Base-by-base conservation (phyloP, 352 stramenopile genomes). In the Globisporangium heterothallicum region DNA sequence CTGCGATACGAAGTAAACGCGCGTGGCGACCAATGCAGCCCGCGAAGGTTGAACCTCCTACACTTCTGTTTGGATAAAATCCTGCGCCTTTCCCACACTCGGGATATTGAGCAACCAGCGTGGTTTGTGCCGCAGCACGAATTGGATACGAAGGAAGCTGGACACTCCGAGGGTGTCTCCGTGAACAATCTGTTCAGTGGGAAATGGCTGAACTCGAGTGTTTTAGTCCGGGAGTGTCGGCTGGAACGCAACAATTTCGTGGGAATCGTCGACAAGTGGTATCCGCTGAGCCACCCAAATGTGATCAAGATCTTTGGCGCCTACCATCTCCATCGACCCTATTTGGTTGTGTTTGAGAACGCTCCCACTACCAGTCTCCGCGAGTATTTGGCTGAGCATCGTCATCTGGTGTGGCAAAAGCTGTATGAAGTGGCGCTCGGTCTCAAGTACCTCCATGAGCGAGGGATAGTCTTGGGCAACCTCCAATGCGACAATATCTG, bases 41-140 rank as follows among this genome's bases (percentile, higher is more conserved):
- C 21, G 2, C 18, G 43, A 19, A 49, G 26, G 8, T 29, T 49
- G 3, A 18, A 35, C 2, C 43, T 49, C 16, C 18, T 49, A 27
- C 25, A 49, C 16, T 41, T 49, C 25, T 38, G 43, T 2, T n/a
- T 49, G 7, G 35, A 49, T 18, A 49, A 49, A 27, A 26, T 49
- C 1, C 16, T 8, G 43, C 29, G 29, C 10, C 10, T 10, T 34
- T 34, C 29, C 6, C 29, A 34, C 29, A 12, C 6, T 6, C 29
- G 10, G 29, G 29, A 34, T 6, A 10, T 34, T 34, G 10, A 12
- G 29, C 29, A 34, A 10, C 29, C 29, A 10, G 29, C 10, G 10
- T 34, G 29, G 29, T 34, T 34, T 34, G 29, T 10, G 29, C 29
- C 29, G 29, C 6, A 34, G 29, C 29, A 34, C 10, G 29, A 34